Evolutionary conservation across 352 stramenopile species (phyloP), one percentile per base, ranked within the genome.

Genomic region (Blastocystis sp.): DNA sequence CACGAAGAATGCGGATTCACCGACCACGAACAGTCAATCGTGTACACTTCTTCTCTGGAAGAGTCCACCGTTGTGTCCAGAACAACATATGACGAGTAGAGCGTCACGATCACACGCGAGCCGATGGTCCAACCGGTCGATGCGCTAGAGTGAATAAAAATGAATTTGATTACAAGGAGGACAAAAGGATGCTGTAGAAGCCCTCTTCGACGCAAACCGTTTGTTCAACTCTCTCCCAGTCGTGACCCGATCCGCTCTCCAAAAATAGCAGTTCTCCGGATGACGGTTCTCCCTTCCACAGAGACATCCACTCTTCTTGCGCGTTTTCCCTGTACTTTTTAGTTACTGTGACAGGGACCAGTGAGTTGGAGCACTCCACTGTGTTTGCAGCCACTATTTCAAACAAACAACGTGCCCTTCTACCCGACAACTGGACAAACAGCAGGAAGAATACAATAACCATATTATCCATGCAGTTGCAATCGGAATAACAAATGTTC

Each of bases 231-330:
- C 9, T 24, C 1, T 63, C 18, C 0, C 18, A 63, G 9, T 14
- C 9, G 8, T 32, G n/a, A 27, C 32, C 38, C 36, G 8, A 63
- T 24, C 69, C 69, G 63, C 44, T 81, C 8, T 81, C 4, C 16
- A 81, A 46, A 34, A 48, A 65, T 24, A 81, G 7, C 11, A 81
- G 69, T 9, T n/a, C n/a, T 8, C 69, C 69, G 21, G n/a, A 24
- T 64, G 27, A 48, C 16, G 46, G 27, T 27, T 61, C 49, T 4
- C 53, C 69, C 34, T 81, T 38, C 69, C 69, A 81, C n/a, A 81
- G n/a, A n/a, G n/a, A n/a, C n/a, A n/a, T n/a, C n/a, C n/a, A n/a
- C n/a, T n/a, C n/a, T n/a, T n/a, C n/a, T n/a, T n/a, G n/a, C n/a
- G n/a, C n/a, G n/a, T n/a, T n/a, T n/a, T n/a, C n/a, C n/a, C n/a